These are phyloP conservation scores for Pseudopithomyces maydicus DNA, from an alignment of 2,329 filamentous ascomycete genomes.

Conservation along the genomic window DNA sequence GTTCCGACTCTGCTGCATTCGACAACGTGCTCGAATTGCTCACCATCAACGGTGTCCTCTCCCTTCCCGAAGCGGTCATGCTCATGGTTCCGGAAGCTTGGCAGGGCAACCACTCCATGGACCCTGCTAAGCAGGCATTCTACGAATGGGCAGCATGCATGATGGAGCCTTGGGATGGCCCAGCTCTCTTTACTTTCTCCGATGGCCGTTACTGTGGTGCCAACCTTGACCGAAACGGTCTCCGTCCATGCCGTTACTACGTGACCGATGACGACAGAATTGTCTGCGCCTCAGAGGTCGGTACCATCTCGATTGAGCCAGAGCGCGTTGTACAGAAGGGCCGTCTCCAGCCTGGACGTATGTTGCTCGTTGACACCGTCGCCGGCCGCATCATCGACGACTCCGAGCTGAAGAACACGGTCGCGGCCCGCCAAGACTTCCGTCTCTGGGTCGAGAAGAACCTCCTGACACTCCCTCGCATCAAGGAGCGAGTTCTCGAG, in stretches of 20 bases:
- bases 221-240: conserved; percentile 93
- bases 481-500: conserved; percentile 66
- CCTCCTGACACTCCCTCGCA: conserved; percentile 78
- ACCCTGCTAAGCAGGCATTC: conserved; percentile 93
- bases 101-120: conserved; percentile 92
- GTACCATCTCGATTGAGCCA: conserved; percentile 88
- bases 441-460: conserved; percentile 84
- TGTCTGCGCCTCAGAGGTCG: conserved; percentile 95
- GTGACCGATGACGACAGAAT: conserved; percentile 96
- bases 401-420: conserved; percentile 84
- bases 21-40: conserved; percentile 95
- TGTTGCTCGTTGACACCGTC: conserved; percentile 93
- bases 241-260: conserved; percentile 95
- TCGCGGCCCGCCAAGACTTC: conserved; percentile 88
- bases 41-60: conserved; percentile 94
- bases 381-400: conserved; percentile 94
- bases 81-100: conserved; percentile 98
- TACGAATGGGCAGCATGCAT: conserved; percentile 98
- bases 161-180: conserved; percentile 99
- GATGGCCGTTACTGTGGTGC: conserved; percentile 97
- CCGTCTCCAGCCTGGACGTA: conserved; percentile 89
- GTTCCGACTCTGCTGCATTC: conserved; percentile 95
- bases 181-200: conserved; percentile 94
- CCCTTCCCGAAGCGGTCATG: conserved; percentile 95
- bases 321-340: conserved; percentile 92